Evolutionary conservation across 1,139 yeast genomes (phyloP).

Genomic region (Sugiyamaella pinicola): DNA sequence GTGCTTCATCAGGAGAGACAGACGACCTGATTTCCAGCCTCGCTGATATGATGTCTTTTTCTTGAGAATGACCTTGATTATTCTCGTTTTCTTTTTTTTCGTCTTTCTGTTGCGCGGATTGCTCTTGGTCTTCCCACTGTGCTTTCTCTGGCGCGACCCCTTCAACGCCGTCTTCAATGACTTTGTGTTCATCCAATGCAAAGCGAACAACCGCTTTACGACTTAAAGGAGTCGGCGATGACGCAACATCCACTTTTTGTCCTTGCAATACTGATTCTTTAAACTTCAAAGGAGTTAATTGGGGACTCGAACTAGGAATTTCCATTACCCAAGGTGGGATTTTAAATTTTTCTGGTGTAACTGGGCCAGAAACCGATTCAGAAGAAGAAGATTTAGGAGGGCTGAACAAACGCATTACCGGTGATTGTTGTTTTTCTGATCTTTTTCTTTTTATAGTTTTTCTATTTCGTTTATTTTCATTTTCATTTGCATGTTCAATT

Average conservation of each 20-base stretch:
- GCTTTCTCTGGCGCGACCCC: background rate
- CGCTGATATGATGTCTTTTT: background rate
- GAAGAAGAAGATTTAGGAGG: background rate
- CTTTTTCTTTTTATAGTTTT: background rate
- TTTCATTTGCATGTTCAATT: background rate
- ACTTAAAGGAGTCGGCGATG: background rate
- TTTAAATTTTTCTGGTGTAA: conserved; percentile 10
- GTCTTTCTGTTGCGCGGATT: background rate
- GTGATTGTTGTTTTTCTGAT: background rate
- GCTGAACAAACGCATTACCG: background rate
- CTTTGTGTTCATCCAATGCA: background rate
- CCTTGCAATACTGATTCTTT: background rate
- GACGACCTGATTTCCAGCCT: conserved; percentile 8
- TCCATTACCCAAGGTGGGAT: conserved; percentile 17
- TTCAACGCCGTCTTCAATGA: background rate
- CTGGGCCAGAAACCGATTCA: background rate
- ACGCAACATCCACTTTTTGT: background rate
- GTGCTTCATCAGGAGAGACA: background rate
- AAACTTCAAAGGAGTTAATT: conserved; percentile 15
- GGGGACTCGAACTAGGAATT: conserved; percentile 22
- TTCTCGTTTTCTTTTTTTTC: too few species aligned
- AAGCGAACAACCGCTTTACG: background rate
- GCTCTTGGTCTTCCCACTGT: background rate
- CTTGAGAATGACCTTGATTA: too few species aligned
- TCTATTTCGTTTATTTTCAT: too few species aligned